Conservation (phyloP, 2,329 filamentous ascomycete genomes). For the Didymella segeticola region DNA sequence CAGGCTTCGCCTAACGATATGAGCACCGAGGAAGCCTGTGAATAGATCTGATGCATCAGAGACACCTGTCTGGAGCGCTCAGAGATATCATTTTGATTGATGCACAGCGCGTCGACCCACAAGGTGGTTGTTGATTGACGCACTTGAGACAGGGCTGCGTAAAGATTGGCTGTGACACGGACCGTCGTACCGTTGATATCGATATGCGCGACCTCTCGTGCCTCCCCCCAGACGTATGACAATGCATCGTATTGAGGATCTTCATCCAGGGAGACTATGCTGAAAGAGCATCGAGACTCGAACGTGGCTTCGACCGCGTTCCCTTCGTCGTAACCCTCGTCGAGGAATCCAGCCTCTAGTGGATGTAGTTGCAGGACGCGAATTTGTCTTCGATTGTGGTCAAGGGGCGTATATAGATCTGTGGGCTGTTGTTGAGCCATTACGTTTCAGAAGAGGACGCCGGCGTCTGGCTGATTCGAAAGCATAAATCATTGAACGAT, state of each 20-base stretch:
- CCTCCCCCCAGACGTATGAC: constrained; percentile 27
- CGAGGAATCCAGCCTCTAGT: not conserved
- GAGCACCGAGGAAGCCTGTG: not conserved
- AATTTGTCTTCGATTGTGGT: not conserved
- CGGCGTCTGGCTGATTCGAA: not conserved
- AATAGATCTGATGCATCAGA: constrained; percentile 27
- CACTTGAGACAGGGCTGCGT: constrained; percentile 19
- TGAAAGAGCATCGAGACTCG: not conserved
- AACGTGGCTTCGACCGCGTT: not conserved
- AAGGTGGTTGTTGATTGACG: constrained; percentile 9
- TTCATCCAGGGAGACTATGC: not conserved
- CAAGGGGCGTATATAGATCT: not conserved
- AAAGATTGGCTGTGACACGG: constrained; percentile 23
- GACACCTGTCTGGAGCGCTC: constrained; percentile 27
- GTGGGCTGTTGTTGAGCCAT: not conserved
- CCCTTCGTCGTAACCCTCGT: not conserved
- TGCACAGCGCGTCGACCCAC: constrained; percentile 32
- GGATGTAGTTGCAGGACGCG: constrained; percentile 6
- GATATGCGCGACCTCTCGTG: constrained; percentile 1
- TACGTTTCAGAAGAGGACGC: not conserved
- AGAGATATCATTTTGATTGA: constrained; percentile 21
- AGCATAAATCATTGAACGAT: not conserved
- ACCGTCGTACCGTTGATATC: constrained; percentile 2
- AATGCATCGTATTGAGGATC: constrained; percentile 3
- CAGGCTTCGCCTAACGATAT: constrained; percentile 1